These are phyloP conservation scores for Aspergillus pseudoterreus DNA, from an alignment of 2,329 filamentous ascomycete species.

Conservation along the genomic window DNA sequence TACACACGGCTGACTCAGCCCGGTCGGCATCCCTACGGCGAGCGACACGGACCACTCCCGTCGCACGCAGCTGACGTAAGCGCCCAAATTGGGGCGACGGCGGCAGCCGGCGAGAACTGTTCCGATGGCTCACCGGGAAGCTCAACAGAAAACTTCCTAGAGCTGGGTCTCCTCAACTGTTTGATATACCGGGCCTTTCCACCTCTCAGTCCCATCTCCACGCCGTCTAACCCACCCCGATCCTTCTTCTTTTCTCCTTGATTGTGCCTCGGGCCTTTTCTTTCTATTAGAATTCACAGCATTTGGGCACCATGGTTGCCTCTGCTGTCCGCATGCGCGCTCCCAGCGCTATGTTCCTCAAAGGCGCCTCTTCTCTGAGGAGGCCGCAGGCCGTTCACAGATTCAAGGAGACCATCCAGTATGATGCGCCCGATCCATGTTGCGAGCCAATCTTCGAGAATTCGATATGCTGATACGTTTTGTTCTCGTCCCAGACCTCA, in stretches of 20 bases:
- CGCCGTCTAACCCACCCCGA: slow-evolving; percentile 1
- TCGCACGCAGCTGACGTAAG: slow-evolving; percentile 19
- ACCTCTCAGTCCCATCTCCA: slow-evolving; percentile 18
- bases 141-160: slow-evolving; percentile 42
- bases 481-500: slow-evolving; percentile 29
- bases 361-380: slow-evolving; percentile 42
- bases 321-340: slow-evolving; percentile 45
- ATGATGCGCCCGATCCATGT: slow-evolving; percentile 16
- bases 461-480: slow-evolving; percentile 18
- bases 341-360: slow-evolving; percentile 41
- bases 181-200: slow-evolving; percentile 25
- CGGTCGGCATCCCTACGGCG: slow-evolving; percentile 13
- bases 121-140: slow-evolving; percentile 38
- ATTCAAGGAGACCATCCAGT: slow-evolving; percentile 42
- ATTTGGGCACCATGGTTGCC: slow-evolving; percentile 52
- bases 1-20: not conserved
- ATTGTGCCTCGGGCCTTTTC: slow-evolving; percentile 21
- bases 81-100: slow-evolving; percentile 5
- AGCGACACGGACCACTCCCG: slow-evolving; percentile 15
- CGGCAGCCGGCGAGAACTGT: slow-evolving; percentile 23
- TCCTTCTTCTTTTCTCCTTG: slow-evolving; percentile 14
- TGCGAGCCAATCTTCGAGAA: not conserved
- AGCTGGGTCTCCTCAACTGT: slow-evolving; percentile 24
- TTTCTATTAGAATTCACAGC: slow-evolving; percentile 22
- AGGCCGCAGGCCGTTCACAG: slow-evolving; percentile 43